phyloP scores from a whole-genome alignment of 768 basidiomycete species.

The Trichaptum fuscoviolaceum region DNA sequence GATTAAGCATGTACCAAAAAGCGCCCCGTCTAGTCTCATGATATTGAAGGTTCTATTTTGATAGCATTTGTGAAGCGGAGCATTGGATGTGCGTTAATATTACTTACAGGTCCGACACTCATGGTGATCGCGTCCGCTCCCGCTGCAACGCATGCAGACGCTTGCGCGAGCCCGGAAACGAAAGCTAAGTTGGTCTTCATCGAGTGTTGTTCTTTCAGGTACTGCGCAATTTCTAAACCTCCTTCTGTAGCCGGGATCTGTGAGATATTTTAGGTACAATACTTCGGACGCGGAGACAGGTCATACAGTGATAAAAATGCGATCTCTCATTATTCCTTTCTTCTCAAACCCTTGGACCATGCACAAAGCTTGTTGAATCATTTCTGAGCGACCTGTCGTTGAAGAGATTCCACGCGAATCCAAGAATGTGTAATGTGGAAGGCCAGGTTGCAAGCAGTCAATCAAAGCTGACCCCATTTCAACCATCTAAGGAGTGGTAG shows the following conservation, averaged over 20 bases:
- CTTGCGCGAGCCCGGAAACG: slow-evolving; percentile 52
- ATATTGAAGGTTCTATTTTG: slow-evolving; percentile 36
- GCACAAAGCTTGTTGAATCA: slow-evolving; percentile 39
- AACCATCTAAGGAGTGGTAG: slow-evolving; percentile 38
- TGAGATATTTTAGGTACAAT: not conserved
- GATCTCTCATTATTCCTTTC: slow-evolving; percentile 32
- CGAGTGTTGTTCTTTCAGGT: slow-evolving; percentile 31
- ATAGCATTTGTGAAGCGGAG: slow-evolving; percentile 9
- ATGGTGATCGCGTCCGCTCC: slow-evolving; percentile 44
- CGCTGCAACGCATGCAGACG: slow-evolving; percentile 49
- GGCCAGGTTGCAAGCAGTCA: slow-evolving; percentile 31
- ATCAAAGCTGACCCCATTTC: slow-evolving; percentile 42
- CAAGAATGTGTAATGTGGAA: slow-evolving; percentile 46
- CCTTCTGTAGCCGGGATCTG: slow-evolving; percentile 56
- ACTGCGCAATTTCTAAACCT: slow-evolving; percentile 43
- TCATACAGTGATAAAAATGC: slow-evolving; percentile 45
- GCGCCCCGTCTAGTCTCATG: slow-evolving; percentile 32
- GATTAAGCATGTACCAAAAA: slow-evolving; percentile 18
- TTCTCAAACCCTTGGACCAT: slow-evolving; percentile 36
- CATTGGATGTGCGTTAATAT: slow-evolving; percentile 1
- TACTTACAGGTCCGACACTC: slow-evolving; percentile 43
- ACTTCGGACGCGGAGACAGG: not conserved
- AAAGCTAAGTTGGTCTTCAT: slow-evolving; percentile 47
- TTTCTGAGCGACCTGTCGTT: slow-evolving; percentile 27
- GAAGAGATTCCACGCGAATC: slow-evolving; percentile 36